Evolutionary conservation across 23 red algal species (phyloP).

Genomic region (Chondrus crispus): DNA sequence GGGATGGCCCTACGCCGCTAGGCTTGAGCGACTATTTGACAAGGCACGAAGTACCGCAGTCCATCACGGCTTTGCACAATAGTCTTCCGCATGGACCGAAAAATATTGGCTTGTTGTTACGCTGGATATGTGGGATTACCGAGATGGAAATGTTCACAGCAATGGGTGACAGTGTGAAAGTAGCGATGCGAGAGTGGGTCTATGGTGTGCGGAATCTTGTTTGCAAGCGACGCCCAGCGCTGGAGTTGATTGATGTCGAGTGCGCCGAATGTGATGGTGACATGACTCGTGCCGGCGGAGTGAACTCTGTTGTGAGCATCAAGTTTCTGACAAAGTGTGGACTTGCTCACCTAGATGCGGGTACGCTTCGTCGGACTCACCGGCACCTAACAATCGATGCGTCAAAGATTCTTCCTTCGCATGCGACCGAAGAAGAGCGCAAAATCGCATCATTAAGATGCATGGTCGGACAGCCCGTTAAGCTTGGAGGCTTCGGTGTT

Average conservation of each 20-base stretch:
- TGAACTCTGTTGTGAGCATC: constrained; percentile 72
- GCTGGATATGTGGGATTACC: constrained; percentile 77
- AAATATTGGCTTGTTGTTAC: constrained; percentile 68
- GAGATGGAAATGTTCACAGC: constrained; percentile 79
- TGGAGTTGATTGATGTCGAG: constrained; percentile 56
- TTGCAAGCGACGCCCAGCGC: constrained; percentile 34
- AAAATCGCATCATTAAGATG: constrained; percentile 39
- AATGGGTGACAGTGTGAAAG: constrained; percentile 18
- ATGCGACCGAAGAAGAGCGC: constrained; percentile 26
- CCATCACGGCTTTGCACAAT: constrained; percentile 32
- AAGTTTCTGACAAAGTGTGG: constrained; percentile 54
- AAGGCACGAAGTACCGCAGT: constrained; percentile 37
- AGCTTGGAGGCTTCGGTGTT: constrained; percentile 58
- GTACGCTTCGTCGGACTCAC: constrained; percentile 46
- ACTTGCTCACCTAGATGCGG: constrained; percentile 5
- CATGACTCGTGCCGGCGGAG: constrained; percentile 31
- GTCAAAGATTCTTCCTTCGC: constrained; percentile 23
- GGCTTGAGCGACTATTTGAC: constrained; percentile 72
- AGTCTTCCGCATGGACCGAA: constrained; percentile 33
- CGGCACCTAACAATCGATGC: constrained; percentile 54
- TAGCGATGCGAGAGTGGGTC: constrained; percentile 44
- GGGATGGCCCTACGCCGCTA: neutral
- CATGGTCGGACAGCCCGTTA: constrained; percentile 82
- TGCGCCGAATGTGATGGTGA: constrained; percentile 21
- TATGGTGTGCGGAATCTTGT: constrained; percentile 19